Conservation (phyloP, 345 rosid genomes). For the Diplotaxis tenuifolia region DNA sequence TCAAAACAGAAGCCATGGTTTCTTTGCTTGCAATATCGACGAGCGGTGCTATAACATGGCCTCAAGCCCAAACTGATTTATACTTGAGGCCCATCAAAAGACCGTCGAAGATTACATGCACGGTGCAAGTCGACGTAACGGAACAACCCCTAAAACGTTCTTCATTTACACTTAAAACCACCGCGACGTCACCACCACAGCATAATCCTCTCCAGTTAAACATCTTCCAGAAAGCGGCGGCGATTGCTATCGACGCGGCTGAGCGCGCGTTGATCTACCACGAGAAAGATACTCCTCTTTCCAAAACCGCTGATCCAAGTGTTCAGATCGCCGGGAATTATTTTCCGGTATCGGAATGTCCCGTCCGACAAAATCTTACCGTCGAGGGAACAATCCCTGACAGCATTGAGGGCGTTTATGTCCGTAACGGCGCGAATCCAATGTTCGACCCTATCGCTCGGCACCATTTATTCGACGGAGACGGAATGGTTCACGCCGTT, state of each 20-base stretch:
- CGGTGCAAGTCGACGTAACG: constrained; percentile 31
- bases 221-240: constrained; percentile 61
- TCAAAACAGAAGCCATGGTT: constrained; percentile 21
- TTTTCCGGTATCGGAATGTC: constrained; percentile 73
- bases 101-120: constrained; percentile 20
- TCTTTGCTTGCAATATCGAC: constrained; percentile 27
- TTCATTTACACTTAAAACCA: constrained; percentile 23
- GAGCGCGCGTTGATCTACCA: constrained; percentile 59
- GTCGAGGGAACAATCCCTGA: constrained; percentile 67
- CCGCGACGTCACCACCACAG: constrained; percentile 27
- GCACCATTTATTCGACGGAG: constrained; percentile 94
- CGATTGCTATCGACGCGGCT: constrained; percentile 53
- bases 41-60: constrained; percentile 6
- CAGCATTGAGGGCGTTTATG: constrained; percentile 75
- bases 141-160: constrained; percentile 19
- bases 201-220: constrained; percentile 47
- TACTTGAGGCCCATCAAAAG: constrained; percentile 28
- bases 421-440: constrained; percentile 96
- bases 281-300: constrained; percentile 57
- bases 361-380: constrained; percentile 48
- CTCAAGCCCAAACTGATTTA: constrained; percentile 14
- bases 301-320: constrained; percentile 74
- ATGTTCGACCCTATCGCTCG: constrained; percentile 77
- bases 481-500: constrained; percentile 95
- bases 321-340: constrained; percentile 86